Evolutionary conservation across 1,284 basidiomycete genomes (phyloP), one percentile per base, ranked within the genome.

Genomic region (Trametes hirsuta): DNA sequence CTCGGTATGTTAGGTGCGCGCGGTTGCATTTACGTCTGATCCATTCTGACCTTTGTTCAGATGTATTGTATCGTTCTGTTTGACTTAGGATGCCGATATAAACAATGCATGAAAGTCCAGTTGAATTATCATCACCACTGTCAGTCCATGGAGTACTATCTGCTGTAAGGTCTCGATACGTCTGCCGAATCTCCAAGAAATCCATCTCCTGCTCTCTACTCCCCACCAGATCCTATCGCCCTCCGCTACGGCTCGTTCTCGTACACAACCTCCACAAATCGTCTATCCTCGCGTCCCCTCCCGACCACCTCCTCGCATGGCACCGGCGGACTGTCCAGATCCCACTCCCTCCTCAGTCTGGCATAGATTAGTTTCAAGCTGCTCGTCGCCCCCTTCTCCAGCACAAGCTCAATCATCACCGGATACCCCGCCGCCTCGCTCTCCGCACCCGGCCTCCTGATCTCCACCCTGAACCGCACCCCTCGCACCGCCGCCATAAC

Each of bases 371-470:
- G 80, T 72, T 86, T 90, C 78, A 97, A 94, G 40, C 84, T 90
- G 41, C 90, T 88, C 56, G 86, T 76, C 11, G 93, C 87, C 0
- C 95, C 95, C 74, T 90, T 94, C 78, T 97, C 95, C 68, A 94
- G 88, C 14, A 93, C 80, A 59, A 96, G 73, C 11, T 83, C 80
- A 69, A 96, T 73, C 47, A 80, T 80, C 4, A 90, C 85, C 53
- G 79, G 75, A 64, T 79, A 82, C 2, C 81, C 81, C 15, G 79
- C 78, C 40, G 76, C 76, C 47, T 73, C 71, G 55, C 84, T 80
- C 8, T 79, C 77, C 63, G 72, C 74, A 44, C 69, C 77, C 37
- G 79, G 73, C 44, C 78, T 72, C 37, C 84, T 82, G 56, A 93
- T 77, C 68, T 94, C 92, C 39, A 94, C 88, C 55, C 89, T 83